A percentile compares a stretch with the other conserved stretches of the same genome.
These are phyloP conservation scores for Hymenoscyphus salicellus DNA, from an alignment of 2,329 filamentous ascomycete genomes.

Conservation along the genomic window DNA sequence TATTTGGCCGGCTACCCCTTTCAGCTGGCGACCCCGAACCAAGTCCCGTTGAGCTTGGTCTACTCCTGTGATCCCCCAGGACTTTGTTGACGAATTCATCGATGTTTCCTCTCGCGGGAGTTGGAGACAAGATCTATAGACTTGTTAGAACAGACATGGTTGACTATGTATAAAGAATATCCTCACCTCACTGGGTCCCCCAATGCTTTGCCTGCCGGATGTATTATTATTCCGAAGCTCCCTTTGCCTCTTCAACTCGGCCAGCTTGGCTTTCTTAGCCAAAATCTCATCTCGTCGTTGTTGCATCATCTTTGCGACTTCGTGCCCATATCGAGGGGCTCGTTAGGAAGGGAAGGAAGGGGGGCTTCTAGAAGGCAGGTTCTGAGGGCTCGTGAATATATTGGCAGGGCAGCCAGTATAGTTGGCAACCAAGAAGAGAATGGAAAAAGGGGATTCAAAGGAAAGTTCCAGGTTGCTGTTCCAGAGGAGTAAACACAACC, in stretches of 20 bases:
- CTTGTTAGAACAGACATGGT: conserved; percentile 29
- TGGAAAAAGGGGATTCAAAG: neutral
- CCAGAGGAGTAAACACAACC: neutral
- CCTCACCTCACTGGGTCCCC: conserved; percentile 68
- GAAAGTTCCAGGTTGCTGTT: neutral
- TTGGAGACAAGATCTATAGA: conserved; percentile 63
- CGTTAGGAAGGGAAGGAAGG: neutral
- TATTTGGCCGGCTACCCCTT: conserved; percentile 77
- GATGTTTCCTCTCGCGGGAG: conserved; percentile 71
- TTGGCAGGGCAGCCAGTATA: neutral
- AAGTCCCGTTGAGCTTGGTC: conserved; percentile 65
- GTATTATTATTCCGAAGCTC: conserved; percentile 76
- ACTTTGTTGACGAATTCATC: conserved; percentile 82
- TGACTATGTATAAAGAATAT: conserved; percentile 23
- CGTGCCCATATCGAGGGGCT: conserved; percentile 30
- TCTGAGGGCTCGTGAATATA: neutral
- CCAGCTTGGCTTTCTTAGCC: conserved; percentile 94
- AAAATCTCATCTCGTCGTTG: conserved; percentile 92
- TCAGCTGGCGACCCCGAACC: conserved; percentile 63
- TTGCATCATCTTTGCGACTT: conserved; percentile 49
- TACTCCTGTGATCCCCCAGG: conserved; percentile 66
- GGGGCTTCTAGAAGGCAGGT: neutral
- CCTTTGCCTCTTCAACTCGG: conserved; percentile 89
- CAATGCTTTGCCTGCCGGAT: conserved; percentile 64
- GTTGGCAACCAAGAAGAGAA: neutral